Conservation (phyloP, 768 basidiomycete genomes). For the Boletus reticulatus region DNA sequence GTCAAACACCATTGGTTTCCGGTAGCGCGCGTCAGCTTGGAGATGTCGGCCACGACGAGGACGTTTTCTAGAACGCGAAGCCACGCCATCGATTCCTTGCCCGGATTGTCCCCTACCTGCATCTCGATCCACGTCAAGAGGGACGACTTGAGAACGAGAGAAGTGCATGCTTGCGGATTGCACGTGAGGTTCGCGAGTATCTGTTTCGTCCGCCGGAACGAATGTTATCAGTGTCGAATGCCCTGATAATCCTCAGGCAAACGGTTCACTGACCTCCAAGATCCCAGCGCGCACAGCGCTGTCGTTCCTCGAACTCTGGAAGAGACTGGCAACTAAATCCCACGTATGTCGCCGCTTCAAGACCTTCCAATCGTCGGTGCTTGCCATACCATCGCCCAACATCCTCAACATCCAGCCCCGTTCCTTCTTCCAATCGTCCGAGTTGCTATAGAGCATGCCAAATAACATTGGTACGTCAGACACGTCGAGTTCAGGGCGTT, state of each 20-base stretch:
- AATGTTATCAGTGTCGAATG: not conserved
- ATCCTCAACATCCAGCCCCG: constrained; percentile 87
- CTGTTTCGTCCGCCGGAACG: constrained; percentile 32
- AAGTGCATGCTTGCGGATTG: constrained; percentile 64
- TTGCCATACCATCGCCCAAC: constrained; percentile 75
- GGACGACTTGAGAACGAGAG: constrained; percentile 68
- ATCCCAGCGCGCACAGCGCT: constrained; percentile 51
- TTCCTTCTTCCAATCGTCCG: constrained; percentile 83
- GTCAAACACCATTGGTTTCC: constrained; percentile 59
- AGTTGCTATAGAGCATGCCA: constrained; percentile 76
- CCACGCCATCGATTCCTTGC: constrained; percentile 57
- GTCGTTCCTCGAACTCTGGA: constrained; percentile 63
- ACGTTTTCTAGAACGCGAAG: constrained; percentile 65
- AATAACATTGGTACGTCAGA: constrained; percentile 91
- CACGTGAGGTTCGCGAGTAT: constrained; percentile 74
- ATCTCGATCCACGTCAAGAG: constrained; percentile 83
- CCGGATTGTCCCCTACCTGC: constrained; percentile 41
- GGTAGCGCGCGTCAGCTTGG: constrained; percentile 53
- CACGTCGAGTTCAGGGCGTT: constrained; percentile 78
- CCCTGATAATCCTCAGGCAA: not conserved
- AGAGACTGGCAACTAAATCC: constrained; percentile 82
- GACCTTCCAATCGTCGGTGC: constrained; percentile 77
- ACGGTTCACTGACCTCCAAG: constrained; percentile 53
- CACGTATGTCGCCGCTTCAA: constrained; percentile 82
- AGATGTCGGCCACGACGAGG: constrained; percentile 44